Base-by-base conservation (phyloP, 73 alveolate species). In the Paramecium primaurelia region DNA sequence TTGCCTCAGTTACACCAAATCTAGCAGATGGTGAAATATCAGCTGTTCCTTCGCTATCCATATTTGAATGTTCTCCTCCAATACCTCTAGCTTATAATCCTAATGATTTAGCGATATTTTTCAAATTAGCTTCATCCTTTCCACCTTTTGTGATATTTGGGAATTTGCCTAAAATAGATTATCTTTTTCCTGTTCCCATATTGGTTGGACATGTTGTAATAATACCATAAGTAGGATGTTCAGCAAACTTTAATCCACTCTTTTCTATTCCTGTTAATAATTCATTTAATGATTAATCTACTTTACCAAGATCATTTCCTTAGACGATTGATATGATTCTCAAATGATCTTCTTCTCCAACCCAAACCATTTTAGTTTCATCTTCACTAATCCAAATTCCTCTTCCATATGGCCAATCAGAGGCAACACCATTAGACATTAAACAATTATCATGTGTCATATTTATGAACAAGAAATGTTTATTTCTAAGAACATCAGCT, bases 331-430 rank as follows among this genome's bases (percentile, higher is more conserved):
- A 64, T 3, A 64, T 64, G 12, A 64, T 64, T 64, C 84, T 64
- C 16, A 64, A 34, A 16, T 64, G 47, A 64, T 64, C 84, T 64
- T 64, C 84, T 64, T 64, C 84, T 25, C 84, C 84, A 14, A 64
- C 84, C 84, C 84, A 64, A 25, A 64, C 84, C 84, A 64, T 64
- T 34, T 64, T 64, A 14, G 84, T 64, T 64, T 64, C 84, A 64
- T 64, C 84, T 28, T 28, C 5, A 32, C 51, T 32, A 1, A 64
- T 25, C 84, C 84, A 64, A 11, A 64, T 64, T 14, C 84, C 84
- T 64, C 84, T 64, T 64, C 84, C 84, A 64, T 3, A 64, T 28
- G 84, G 84, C 84, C 84, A 64, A 64, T 64, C 84, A 32, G 84
- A 64, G 12, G 84, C 84, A 25, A 64, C 84, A 64, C 84, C 84